Evolutionary conservation across 2,329 filamentous ascomycete genomes (phyloP), one percentile per base, ranked within the genome.

Genomic region (Cryphonectria radicalis): DNA sequence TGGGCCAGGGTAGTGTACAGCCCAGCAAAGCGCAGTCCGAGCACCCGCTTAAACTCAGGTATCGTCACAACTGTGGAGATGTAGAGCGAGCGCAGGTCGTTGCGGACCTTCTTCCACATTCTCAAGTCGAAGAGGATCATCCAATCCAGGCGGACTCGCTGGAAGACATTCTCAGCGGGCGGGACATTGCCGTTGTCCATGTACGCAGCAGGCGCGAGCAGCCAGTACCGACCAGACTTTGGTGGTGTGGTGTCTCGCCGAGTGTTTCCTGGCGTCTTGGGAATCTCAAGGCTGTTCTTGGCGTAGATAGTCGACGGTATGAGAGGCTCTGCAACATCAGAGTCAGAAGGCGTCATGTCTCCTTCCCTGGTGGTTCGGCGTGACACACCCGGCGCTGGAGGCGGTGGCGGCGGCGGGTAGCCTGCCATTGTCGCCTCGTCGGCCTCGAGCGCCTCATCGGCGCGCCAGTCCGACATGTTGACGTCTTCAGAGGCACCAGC

Each of bases 61-160:
- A 99, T 94, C 7, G 93, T 94, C 64, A 99, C 95, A 6, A 99
- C 94, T 0, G 96, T 99, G 65, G 93, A 96, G 76, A 99, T 97
- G 81, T 98, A 98, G 1, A 99, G 88, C 74, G 97, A 93, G 43
- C 96, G 91, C 70, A 99, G 87, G 78, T 97, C 93, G 66, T 95
- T 94, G 70, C 96, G 90, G 43, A 97, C 89, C 79, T 94, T 96
- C 82, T 99, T 99, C 96, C 96, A 99, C 87, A 99, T 90, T 59
- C 96, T 88, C 67, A 99, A 83, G 79, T 99, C 96, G 79, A 97
- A 99, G 11, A 99, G 85, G 42, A 99, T 93, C 78, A 99, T 88
- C 89, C 94, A 97, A 81, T 99, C 96, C 7, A 99, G 85, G 43
- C 96, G 91, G 17, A 98, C 92, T 43, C 95, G 91, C 78, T 95